Percentiles rank a stretch among this genome's conserved stretches.
These are phyloP conservation scores for Penicillium glabrum DNA, from an alignment of 2,329 filamentous ascomycete species.

Conservation along the genomic window DNA sequence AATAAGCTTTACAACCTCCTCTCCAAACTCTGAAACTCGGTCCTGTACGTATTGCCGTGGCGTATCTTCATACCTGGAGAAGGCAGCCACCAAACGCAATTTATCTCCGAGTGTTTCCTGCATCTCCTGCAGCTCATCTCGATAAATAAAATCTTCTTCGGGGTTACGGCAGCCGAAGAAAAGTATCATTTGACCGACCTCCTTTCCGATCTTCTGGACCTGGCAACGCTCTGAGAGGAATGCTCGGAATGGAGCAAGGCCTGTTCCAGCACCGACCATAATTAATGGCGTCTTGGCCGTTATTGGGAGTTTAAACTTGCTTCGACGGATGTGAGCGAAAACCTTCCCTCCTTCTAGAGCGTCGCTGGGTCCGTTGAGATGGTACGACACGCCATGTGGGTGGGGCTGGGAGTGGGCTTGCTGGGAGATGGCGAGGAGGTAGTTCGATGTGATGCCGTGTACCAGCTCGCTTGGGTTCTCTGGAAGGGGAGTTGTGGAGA, in stretches of 20 bases:
- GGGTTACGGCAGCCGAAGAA: conserved; percentile 45
- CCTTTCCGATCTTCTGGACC: conserved; percentile 34
- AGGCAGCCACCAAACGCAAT: conserved; percentile 27
- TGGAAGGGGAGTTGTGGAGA: conserved; percentile 73
- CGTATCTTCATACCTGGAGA: conserved; percentile 23
- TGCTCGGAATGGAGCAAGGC: conserved; percentile 49
- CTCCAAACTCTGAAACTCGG: conserved; percentile 30
- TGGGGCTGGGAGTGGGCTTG: conserved; percentile 68
- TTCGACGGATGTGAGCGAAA: conserved; percentile 87
- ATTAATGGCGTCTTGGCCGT: conserved; percentile 47
- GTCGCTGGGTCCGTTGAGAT: conserved; percentile 79
- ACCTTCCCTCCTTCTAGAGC: conserved; percentile 89
- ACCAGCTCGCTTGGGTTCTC: conserved; percentile 69
- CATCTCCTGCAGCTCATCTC: conserved; percentile 29
- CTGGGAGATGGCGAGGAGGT: conserved; percentile 66
- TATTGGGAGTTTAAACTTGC: conserved; percentile 87
- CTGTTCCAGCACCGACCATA: conserved; percentile 54
- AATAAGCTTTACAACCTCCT: conserved; percentile 34
- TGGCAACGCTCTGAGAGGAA: conserved; percentile 45
- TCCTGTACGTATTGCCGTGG: conserved; percentile 41
- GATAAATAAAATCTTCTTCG: conserved; percentile 39
- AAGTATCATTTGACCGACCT: conserved; percentile 40
- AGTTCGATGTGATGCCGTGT: conserved; percentile 91
- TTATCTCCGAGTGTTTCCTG: conserved; percentile 15
- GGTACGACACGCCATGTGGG: conserved; percentile 76